phyloP scores from a whole-genome alignment of 2,329 filamentous ascomycete genomes.

The Diaporthe humulicola region DNA sequence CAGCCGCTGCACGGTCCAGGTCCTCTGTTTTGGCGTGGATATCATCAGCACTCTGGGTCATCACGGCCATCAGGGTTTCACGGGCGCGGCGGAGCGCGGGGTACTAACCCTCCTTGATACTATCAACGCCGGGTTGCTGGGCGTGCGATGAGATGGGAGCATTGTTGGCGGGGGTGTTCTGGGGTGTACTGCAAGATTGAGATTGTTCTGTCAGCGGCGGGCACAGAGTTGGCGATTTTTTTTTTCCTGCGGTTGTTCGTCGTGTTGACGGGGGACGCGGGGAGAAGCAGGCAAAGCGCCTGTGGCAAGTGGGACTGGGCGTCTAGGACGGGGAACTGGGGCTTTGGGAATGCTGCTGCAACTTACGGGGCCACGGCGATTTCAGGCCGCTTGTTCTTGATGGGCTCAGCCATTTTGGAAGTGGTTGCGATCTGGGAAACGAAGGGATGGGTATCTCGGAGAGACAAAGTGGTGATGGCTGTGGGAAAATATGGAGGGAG shows the following conservation, averaged over 20 bases:
- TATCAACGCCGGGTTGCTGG: slow-evolving; percentile 92
- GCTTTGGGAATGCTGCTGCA: slow-evolving; percentile 29
- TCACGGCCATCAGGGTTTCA: slow-evolving; percentile 4
- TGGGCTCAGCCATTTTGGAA: slow-evolving; percentile 71
- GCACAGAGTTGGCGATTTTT: slow-evolving; percentile 30
- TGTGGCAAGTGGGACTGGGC: slow-evolving; percentile 31
- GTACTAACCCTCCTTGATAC: slow-evolving; percentile 93
- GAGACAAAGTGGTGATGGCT: slow-evolving; percentile 30
- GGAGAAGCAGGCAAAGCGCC: slow-evolving; percentile 27
- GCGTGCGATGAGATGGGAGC: slow-evolving; percentile 98
- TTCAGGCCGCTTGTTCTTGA: slow-evolving; percentile 73
- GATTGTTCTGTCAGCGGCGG: slow-evolving; percentile 41
- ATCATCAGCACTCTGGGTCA: slow-evolving; percentile 35
- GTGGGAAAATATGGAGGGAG: slow-evolving; percentile 32
- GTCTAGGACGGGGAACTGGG: slow-evolving; percentile 21
- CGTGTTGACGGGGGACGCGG: slow-evolving; percentile 28
- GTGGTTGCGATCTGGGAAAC: slow-evolving; percentile 46
- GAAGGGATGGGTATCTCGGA: slow-evolving; percentile 33
- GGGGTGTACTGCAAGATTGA: slow-evolving; percentile 82
- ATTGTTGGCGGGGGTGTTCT: slow-evolving; percentile 96
- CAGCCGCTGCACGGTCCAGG: slow-evolving; percentile 86
- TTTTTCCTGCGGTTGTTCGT: slow-evolving; percentile 32
- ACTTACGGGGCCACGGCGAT: slow-evolving; percentile 71
- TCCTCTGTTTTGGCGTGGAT: slow-evolving; percentile 75
- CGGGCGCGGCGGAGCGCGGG: slow-evolving; percentile 28